phyloP scores from a whole-genome alignment of 805 yeast species.

The Wickerhamomyces kurtzmanii region DNA sequence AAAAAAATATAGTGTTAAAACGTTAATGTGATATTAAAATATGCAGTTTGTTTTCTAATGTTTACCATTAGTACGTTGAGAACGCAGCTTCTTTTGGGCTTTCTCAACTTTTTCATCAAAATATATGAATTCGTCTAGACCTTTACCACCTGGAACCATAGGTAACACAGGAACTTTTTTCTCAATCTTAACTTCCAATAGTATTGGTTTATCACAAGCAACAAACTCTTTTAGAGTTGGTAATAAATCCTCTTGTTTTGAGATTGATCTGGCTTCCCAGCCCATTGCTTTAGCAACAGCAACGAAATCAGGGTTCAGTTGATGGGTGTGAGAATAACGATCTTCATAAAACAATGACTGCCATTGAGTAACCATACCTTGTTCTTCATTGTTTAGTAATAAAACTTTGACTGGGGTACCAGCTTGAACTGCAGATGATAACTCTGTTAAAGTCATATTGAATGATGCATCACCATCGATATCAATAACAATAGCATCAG shows the following conservation, averaged over 20 bases:
- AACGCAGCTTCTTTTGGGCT: conserved; percentile 58
- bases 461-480: conserved; percentile 99
- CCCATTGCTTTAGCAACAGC: conserved; percentile 95
- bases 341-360: conserved; percentile 95
- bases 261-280: conserved; percentile 68
- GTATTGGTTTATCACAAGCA: conserved; percentile 63
- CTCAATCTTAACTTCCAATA: conserved; percentile 86
- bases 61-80: conserved; percentile 63
- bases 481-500: conserved; percentile 91
- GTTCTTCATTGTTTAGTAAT: conserved; percentile 94
- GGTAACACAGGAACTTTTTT: conserved; percentile 91
- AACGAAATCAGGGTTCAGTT: conserved; percentile 87
- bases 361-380: conserved; percentile 99
- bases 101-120: conserved; percentile 79
- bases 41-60: conserved; percentile 40
- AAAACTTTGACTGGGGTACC: conserved; percentile 82
- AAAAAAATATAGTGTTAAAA: no score
- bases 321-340: conserved; percentile 97
- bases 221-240: conserved; percentile 58
- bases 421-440: conserved; percentile 91
- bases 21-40: no score
- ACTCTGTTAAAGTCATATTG: conserved; percentile 92
- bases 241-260: conserved; percentile 56
- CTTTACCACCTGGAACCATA: conserved; percentile 96
- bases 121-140: conserved; percentile 81